Conservation (phyloP, 371 early-diverging fungal genomes). For the Mucor velutinosus region DNA sequence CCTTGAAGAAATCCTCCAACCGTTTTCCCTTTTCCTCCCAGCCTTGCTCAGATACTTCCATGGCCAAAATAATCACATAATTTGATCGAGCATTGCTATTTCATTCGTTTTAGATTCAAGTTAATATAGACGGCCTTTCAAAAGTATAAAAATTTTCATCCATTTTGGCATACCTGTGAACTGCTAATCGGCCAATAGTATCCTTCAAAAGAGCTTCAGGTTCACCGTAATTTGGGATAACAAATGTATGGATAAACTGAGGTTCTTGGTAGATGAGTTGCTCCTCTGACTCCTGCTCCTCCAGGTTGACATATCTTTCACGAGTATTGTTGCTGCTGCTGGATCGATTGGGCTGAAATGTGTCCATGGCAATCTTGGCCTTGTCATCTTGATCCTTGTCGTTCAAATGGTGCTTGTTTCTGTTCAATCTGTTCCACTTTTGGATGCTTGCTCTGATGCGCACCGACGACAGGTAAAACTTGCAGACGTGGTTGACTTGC, state of each 20-base stretch:
- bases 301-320: slow-evolving; percentile 6
- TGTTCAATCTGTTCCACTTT: slow-evolving; percentile 30
- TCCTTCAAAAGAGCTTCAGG: slow-evolving; percentile 48
- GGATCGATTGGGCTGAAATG: neutral
- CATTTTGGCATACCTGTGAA: slow-evolving; percentile 34
- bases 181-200: slow-evolving; percentile 45
- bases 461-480: slow-evolving; percentile 41
- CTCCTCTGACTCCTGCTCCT: slow-evolving; percentile 13
- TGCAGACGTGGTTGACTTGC: slow-evolving; percentile 51
- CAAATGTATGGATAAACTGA: slow-evolving; percentile 47
- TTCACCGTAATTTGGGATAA: slow-evolving; percentile 69
- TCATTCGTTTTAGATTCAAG: neutral
- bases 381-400: slow-evolving; percentile 20
- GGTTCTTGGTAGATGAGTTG: slow-evolving; percentile 7
- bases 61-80: slow-evolving; percentile 71
- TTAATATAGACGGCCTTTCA: slow-evolving; percentile 1
- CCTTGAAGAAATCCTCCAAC: slow-evolving; percentile 53
- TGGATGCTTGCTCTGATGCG: slow-evolving; percentile 34
- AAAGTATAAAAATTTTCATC: neutral
- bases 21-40: slow-evolving; percentile 61
- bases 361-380: slow-evolving; percentile 13
- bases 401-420: neutral
- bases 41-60: slow-evolving; percentile 74
- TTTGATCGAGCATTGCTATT: slow-evolving; percentile 41
- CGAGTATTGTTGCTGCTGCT: neutral